phyloP scores from a whole-genome alignment of 1,139 yeast species.

The Barnettozyma hawaiiensis region DNA sequence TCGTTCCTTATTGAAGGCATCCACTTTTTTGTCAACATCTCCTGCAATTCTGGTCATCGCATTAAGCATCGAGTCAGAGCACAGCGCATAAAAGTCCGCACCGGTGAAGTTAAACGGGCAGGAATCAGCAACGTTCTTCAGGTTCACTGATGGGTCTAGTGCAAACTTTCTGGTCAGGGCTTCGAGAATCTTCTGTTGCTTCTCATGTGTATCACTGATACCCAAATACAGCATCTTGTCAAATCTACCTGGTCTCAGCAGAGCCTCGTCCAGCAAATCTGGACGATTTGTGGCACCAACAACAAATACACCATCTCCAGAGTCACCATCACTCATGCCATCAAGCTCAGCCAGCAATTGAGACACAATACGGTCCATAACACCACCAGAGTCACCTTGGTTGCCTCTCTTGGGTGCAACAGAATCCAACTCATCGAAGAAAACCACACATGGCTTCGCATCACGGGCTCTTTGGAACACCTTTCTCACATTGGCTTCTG shows the following conservation, averaged over 20 bases:
- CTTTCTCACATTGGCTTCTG: slow-evolving; percentile 92
- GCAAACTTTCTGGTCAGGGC: slow-evolving; percentile 85
- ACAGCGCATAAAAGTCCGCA: slow-evolving; percentile 94
- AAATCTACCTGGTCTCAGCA: slow-evolving; percentile 91
- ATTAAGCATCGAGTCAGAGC: slow-evolving; percentile 90
- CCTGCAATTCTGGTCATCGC: slow-evolving; percentile 90
- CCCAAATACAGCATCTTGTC: slow-evolving; percentile 94
- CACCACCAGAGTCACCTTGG: slow-evolving; percentile 98
- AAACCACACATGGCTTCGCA: slow-evolving; percentile 95
- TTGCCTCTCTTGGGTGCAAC: slow-evolving; percentile 98
- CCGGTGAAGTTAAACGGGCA: slow-evolving; percentile 94
- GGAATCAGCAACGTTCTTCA: slow-evolving; percentile 52
- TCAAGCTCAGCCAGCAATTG: slow-evolving; percentile 91
- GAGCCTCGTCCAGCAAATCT: slow-evolving; percentile 87
- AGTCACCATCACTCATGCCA: slow-evolving; percentile 80
- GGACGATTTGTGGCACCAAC: slow-evolving; percentile 98
- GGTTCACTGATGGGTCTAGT: slow-evolving; percentile 54
- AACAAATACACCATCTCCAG: slow-evolving; percentile 90
- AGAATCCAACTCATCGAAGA: slow-evolving; percentile 94
- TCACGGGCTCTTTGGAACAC: slow-evolving; percentile 93
- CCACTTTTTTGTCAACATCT: slow-evolving; percentile 64
- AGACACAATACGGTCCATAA: slow-evolving; percentile 95
- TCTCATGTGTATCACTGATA: slow-evolving; percentile 83
- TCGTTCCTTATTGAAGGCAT: slow-evolving; percentile 43
- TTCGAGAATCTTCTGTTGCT: slow-evolving; percentile 77